These are phyloP conservation scores for Cyclotella kingstonii DNA, from an alignment of 108 stramenopile species.

Conservation along the genomic window DNA sequence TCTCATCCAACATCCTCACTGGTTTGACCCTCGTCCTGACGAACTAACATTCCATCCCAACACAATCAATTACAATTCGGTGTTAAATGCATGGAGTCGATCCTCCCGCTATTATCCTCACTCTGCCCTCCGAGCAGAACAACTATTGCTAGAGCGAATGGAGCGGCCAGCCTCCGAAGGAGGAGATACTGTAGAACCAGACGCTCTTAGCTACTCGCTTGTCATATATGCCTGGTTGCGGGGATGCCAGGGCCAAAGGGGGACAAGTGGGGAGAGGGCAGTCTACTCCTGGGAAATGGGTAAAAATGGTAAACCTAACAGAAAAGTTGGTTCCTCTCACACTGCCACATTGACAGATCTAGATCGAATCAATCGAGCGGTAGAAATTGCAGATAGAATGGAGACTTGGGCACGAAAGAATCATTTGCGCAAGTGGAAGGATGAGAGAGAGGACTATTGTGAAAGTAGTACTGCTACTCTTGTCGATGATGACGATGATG, in stretches of 20 bases:
- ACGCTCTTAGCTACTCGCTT: conserved; percentile 65
- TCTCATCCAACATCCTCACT: conserved; percentile 13
- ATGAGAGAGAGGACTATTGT: conserved; percentile 5
- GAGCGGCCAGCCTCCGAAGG: conserved; percentile 34
- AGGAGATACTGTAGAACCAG: conserved; percentile 66
- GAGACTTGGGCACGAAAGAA: conserved; percentile 40
- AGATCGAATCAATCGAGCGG: conserved; percentile 38
- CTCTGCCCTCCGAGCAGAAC: conserved; percentile 38
- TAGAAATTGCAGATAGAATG: conserved; percentile 44
- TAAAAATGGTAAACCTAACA: not conserved
- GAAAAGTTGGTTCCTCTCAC: not conserved
- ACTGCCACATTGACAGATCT: conserved; percentile 15
- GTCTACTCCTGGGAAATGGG: not conserved
- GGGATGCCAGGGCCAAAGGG: conserved; percentile 24
- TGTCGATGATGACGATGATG: no score
- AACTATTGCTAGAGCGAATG: conserved; percentile 43
- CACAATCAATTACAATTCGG: conserved; percentile 48
- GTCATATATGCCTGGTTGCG: conserved; percentile 64
- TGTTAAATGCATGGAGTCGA: conserved; percentile 44
- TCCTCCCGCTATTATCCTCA: conserved; percentile 39
- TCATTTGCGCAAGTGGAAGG: conserved; percentile 2
- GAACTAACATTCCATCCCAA: conserved; percentile 47
- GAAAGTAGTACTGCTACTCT: no score
- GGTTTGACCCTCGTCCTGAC: conserved; percentile 42
- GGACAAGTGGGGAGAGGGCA: not conserved